Base-by-base conservation (phyloP, 495 filamentous ascomycete species). In the Aspergillus cavernicola region DNA sequence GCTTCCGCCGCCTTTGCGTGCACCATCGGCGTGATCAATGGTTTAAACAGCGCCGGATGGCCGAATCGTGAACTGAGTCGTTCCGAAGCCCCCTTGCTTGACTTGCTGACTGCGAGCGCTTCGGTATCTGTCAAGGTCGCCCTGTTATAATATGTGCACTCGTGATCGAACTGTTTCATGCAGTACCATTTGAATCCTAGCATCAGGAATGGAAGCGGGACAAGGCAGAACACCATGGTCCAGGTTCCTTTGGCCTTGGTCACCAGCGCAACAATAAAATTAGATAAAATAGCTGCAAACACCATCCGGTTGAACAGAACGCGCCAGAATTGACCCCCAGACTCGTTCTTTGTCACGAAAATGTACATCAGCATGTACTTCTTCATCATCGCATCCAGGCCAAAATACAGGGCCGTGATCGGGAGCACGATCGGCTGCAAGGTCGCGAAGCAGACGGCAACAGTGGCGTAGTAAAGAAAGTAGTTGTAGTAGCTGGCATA, bases 401-500 rank as follows among this genome's bases (percentile, higher is more conserved):
- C 73, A 66, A 97, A 97, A 73, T 97, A 99, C 16, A 97, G 61
- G 1, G 92, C 92, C 0, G 88, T 89, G 31, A 96, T 85, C 0
- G 89, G 89, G n/a, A 99, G 78, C 4, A 91, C 87, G 28, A 97
- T 80, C 0, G 93, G 93, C 70, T 97, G 93, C 36, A 97, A 69
- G 10, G 87, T 85, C 2, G 86, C 85, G 65, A 92, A 97, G 62
- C 84, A 90, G 29, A 99, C 76, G 2, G 89, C 85, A 28, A 97
- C 87, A 0, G 93, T 97, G 4, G 88, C 76, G 66, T 97, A 97
- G 72, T 89, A 99, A 15, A 97, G 77, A 69, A 97, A 97, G 69
- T 85, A 78, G 66, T 97, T 97, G 76, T 97, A 97, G 71, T 97
- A 97, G 53, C 81, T 89, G 44, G 93, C 90, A 61, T 96, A 98